Percentiles rank a stretch among this genome's conserved stretches.
Evolutionary conservation across 805 yeast species (phyloP).

Genomic region (Dipodascopsis uninucleata): DNA sequence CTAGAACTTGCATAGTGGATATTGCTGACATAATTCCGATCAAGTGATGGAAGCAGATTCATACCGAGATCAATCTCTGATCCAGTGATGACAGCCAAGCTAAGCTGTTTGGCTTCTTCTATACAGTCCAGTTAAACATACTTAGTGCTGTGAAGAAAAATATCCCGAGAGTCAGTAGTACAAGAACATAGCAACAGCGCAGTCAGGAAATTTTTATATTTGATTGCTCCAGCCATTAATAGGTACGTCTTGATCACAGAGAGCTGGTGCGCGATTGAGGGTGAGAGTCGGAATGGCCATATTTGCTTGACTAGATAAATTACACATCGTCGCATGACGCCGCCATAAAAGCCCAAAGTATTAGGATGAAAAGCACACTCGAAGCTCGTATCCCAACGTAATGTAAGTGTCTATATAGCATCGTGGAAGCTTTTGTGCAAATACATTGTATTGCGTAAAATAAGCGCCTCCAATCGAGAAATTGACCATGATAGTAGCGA

Average conservation of each 20-base stretch:
- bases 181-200: no score
- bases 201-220: no score
- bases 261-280: not conserved
- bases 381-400: slow-evolving; percentile 48
- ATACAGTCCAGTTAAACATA: slow-evolving; percentile 54
- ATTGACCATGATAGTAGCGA: slow-evolving; percentile 42
- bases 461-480: slow-evolving; percentile 1
- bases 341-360: slow-evolving; percentile 63
- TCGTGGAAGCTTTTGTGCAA: slow-evolving; percentile 32
- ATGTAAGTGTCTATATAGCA: slow-evolving; percentile 36
- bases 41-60: slow-evolving; percentile 39
- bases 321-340: slow-evolving; percentile 53
- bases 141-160: slow-evolving; percentile 56
- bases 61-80: slow-evolving; percentile 50
- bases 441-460: slow-evolving; percentile 32
- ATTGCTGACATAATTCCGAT: slow-evolving; percentile 46
- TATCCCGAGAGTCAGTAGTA: slow-evolving; percentile 69
- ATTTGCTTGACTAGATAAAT: slow-evolving; percentile 62
- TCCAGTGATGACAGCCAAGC: slow-evolving; percentile 55
- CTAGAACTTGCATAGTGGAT: no score
- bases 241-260: not conserved
- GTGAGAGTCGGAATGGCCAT: slow-evolving; percentile 62
- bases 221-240: no score
- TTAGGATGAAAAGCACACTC: slow-evolving; percentile 54
- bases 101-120: slow-evolving; percentile 37